Base-by-base conservation (phyloP, 2,329 filamentous ascomycete genomes). In the Whalleya microplaca region DNA sequence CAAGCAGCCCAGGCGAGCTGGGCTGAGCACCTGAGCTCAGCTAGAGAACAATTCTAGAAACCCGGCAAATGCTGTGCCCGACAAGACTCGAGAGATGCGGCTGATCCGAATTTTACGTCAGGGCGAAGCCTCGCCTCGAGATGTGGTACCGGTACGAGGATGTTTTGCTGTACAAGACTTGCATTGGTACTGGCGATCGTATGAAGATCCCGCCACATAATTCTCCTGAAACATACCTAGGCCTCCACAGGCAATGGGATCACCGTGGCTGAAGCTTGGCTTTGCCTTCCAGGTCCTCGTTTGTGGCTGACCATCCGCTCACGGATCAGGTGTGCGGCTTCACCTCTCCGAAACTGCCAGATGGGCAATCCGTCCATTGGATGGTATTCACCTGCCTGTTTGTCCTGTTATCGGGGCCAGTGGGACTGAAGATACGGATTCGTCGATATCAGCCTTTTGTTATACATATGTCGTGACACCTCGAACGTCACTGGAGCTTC, bases 141-240 rank as follows among this genome's bases (percentile, higher is more conserved):
- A 63, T 60, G 50, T n/a, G n/a, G n/a, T n/a, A 27, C 9, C 45
- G 55, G 48, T 54, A 46, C 58, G 42, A 27, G 58, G 52, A 56
- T 61, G 42, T 49, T 53, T 37, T 55, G 18, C 50, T 45, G 32
- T 47, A 56, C 50, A 44, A 53, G 57, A 55, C 58, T 53, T 66
- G 65, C 63, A 64, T 58, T 54, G 55, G 53, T 50, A 58, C 56
- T 61, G 63, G 51, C 61, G 62, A 66, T 67, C 62, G 52, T 56
- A 58, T 56, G 45, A 54, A 62, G 50, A 52, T 62, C 55, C 60
- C 59, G 58, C 50, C 46, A 50, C 55, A 55, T 51, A 45, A 45
- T 58, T 61, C 58, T 58, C 58, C 60, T 65, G 65, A 66, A 69
- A 69, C 65, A 51, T 53, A 59, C 60, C 60, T 67, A 55, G 62